phyloP scores from a whole-genome alignment of 73 alveolate species.

The Paramecium biaurelia region DNA sequence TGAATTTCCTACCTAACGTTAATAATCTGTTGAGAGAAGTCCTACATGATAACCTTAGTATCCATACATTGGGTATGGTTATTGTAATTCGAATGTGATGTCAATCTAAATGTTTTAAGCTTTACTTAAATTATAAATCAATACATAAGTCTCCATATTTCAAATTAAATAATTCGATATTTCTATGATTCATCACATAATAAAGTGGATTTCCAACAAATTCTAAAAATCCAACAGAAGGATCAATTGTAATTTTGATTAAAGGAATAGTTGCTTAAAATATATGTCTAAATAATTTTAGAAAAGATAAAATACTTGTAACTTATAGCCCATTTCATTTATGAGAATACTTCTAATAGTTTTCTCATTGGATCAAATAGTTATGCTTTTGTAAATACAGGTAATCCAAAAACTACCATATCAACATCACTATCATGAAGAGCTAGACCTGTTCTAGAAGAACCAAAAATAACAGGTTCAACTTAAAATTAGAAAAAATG shows the following conservation, averaged over 20 bases:
- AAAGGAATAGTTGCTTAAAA: conserved; percentile 27
- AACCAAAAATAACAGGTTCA: conserved; percentile 10
- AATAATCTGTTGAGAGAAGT: not conserved
- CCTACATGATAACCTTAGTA: conserved; percentile 10
- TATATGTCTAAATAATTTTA: not conserved
- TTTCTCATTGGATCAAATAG: conserved; percentile 37
- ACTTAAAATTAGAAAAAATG: not conserved
- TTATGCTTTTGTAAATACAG: not conserved
- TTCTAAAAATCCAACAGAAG: not conserved
- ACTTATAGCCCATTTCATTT: conserved; percentile 27
- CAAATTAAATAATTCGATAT: not conserved
- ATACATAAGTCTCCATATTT: not conserved
- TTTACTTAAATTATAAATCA: not conserved
- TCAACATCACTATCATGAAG: conserved; percentile 38
- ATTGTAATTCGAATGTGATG: not conserved
- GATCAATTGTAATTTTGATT: not conserved
- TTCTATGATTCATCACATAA: not conserved
- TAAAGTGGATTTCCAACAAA: not conserved
- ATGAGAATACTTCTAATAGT: not conserved
- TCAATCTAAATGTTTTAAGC: not conserved
- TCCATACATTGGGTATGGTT: not conserved
- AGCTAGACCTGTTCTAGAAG: conserved; percentile 20
- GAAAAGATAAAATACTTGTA: not conserved
- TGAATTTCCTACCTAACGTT: not conserved
- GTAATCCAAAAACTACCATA: conserved; percentile 26